Base-by-base conservation (phyloP, 169 alveolate species). In the Ichthyophthirius multifiliis region DNA sequence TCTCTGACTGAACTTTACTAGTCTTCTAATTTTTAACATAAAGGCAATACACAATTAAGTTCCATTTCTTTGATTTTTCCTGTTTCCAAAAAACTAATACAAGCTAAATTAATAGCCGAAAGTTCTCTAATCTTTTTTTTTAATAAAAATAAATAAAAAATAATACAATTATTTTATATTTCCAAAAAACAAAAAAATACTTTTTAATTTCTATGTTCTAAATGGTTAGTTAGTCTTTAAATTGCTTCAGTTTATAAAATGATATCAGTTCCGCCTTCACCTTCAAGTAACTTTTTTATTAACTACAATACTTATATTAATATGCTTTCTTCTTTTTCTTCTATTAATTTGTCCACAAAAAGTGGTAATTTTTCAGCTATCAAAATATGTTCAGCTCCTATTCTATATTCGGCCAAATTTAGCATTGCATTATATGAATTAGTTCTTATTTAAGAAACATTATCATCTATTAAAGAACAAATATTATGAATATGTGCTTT, bases 331-430 rank as follows among this genome's bases (percentile, higher is more conserved):
- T 37, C 75, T 16, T 43, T 45, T 43, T 81, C 86, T 41, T 81
- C 86, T 3, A 81, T 76, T 16, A 81, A 71, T 73, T 81, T 81
- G 43, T 81, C 78, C 13, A 81, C 86, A 30, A 81, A 47, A 13
- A 44, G 43, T 16, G 32, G 65, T 10, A 81, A 43, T 12, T 37
- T 47, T 23, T 63, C 64, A 30, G 65, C 46, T 37, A 44, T 9
- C 32, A 71, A 62, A 13, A 81, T 65, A 55, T 81, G 86, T 18
- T 81, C 86, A 13, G 62, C 63, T 47, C 86, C 86, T 18, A 47
- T 74, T 81, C 55, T 64, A 81, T 48, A 81, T n/a, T 81, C 82
- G 5, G 82, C 65, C 30, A 81, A 20, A 74, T 81, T 81, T 47
- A 46, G 41, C 76, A 81, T 71, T n/a, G 81, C 39, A 6, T 46